Evolutionary conservation across 495 filamentous ascomycete genomes (phyloP).

Genomic region (Ramalina peruviana): DNA sequence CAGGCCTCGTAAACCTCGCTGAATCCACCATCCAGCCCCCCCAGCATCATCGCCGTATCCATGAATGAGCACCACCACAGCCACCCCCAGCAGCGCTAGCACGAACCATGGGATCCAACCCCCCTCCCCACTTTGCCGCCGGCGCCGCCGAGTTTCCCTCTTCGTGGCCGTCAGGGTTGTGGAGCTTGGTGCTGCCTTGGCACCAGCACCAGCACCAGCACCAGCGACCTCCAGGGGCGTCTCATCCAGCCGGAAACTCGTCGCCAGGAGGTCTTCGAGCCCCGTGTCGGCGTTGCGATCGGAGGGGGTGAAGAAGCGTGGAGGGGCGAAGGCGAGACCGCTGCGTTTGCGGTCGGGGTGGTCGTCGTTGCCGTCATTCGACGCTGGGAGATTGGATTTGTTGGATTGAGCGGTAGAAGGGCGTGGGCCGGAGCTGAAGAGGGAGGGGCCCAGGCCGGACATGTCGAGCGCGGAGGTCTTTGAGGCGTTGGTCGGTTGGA

Average conservation of each 20-base stretch:
- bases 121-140: too few relatives aligned
- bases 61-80: too few relatives aligned
- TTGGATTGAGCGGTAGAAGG: constrained; percentile 19
- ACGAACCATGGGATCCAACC: too few relatives aligned
- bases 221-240: constrained; percentile 17
- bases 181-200: too few relatives aligned
- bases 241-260: constrained; percentile 29
- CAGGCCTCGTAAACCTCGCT: too few relatives aligned
- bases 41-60: too few relatives aligned
- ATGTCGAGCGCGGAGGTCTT: constrained; percentile 34
- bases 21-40: too few relatives aligned
- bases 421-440: neutral
- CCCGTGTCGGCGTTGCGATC: constrained; percentile 29
- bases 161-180: too few relatives aligned
- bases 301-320: constrained; percentile 35
- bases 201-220: too few relatives aligned
- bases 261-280: constrained; percentile 33
- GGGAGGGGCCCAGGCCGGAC: neutral
- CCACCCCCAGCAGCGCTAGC: too few relatives aligned
- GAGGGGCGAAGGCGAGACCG: constrained; percentile 30
- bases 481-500: constrained; percentile 13
- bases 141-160: too few relatives aligned
- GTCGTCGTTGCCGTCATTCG: neutral
- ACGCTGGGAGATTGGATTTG: constrained; percentile 22
- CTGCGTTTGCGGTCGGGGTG: constrained; percentile 13